Percentiles rank a stretch among this genome's conserved stretches.
Conservation (phyloP, 1,284 basidiomycete genomes). For the Rhodotorula sp. region DNA sequence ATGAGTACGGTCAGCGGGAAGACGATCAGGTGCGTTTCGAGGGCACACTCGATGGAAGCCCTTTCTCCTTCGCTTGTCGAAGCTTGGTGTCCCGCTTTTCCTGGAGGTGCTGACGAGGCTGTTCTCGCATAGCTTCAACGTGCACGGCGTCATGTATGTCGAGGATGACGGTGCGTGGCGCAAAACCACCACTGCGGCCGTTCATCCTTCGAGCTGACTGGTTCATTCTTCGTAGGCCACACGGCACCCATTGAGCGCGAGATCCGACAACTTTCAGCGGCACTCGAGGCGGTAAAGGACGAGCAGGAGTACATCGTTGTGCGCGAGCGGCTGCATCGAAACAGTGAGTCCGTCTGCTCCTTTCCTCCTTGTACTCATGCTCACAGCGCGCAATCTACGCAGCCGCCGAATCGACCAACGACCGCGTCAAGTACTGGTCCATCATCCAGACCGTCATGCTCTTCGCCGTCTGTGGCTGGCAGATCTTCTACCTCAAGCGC, state of each 20-base stretch:
- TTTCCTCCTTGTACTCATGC: background rate
- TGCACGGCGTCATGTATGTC: slow-evolving; percentile 93
- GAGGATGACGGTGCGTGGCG: slow-evolving; percentile 67
- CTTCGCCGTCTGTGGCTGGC: slow-evolving; percentile 89
- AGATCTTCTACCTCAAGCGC: slow-evolving; percentile 80
- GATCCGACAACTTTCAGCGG: slow-evolving; percentile 82
- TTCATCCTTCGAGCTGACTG: too few relatives aligned
- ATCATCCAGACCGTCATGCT: slow-evolving; percentile 84
- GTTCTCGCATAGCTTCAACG: slow-evolving; percentile 75
- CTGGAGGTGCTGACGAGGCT: background rate
- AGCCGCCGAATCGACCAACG: slow-evolving; percentile 62
- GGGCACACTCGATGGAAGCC: background rate
- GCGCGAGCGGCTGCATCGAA: slow-evolving; percentile 85
- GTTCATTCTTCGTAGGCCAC: slow-evolving; percentile 40
- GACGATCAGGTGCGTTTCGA: slow-evolving; percentile 70
- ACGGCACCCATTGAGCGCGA: slow-evolving; percentile 95
- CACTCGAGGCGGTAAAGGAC: slow-evolving; percentile 87
- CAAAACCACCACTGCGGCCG: background rate
- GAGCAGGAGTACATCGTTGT: slow-evolving; percentile 99
- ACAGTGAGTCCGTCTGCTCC: slow-evolving; percentile 56
- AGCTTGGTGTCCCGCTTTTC: too few relatives aligned
- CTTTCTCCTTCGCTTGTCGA: too few relatives aligned
- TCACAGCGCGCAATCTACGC: slow-evolving; percentile 6
- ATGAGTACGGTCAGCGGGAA: slow-evolving; percentile 95
- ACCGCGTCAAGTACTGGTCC: slow-evolving; percentile 99